Evolutionary conservation across 2,329 filamentous ascomycete genomes (phyloP), one percentile per base, ranked within the genome.

Genomic region (Paracoccidioides lutzii): DNA sequence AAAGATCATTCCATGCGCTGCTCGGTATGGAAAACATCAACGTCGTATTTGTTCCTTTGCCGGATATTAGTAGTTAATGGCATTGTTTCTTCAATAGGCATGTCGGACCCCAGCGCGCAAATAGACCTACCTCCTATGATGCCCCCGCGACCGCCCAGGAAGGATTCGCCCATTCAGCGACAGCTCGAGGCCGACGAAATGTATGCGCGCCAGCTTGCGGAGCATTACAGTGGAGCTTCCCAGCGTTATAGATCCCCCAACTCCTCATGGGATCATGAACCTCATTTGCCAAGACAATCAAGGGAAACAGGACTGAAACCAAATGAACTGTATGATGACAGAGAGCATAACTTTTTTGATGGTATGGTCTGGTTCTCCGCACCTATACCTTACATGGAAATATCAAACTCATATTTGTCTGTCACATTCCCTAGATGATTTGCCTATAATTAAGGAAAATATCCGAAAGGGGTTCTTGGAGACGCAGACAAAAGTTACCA

Each of bases 1-100:
- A 98, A 71, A 87, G 89, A 37, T 91, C 93, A 12, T 98, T 98
- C 74, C 93, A 96, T 73, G 93, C 93, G 40, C 79, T 98, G 45
- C 78, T 98, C 46, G 87, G 88, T 88, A 77, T 59, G 78, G 65
- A 54, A 30, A 44, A 45, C 15, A 35, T 15, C 30, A 15, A 35
- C 12, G 4, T 30, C 22, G 30, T 32, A 33, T 5, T 12, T 40
- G 12, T 2, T 7, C 38, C 10, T 2, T 30, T 6, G 14, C 8
- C 22, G 8, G 38, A 33, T 41, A 37, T 12, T 10, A 4, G 35
- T 14, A 6, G 49, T 28, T 43, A 35, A 43, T 10, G 12, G 40
- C 22, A 33, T 15, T 33, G 15, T 48, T 56, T 41, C 52, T 50
- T 53, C 32, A 42, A 56, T 59, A 86, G 84, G 84, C 64, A 88